Conservation (phyloP, 805 yeast species). For the Saturnispora kantuleensis region DNA sequence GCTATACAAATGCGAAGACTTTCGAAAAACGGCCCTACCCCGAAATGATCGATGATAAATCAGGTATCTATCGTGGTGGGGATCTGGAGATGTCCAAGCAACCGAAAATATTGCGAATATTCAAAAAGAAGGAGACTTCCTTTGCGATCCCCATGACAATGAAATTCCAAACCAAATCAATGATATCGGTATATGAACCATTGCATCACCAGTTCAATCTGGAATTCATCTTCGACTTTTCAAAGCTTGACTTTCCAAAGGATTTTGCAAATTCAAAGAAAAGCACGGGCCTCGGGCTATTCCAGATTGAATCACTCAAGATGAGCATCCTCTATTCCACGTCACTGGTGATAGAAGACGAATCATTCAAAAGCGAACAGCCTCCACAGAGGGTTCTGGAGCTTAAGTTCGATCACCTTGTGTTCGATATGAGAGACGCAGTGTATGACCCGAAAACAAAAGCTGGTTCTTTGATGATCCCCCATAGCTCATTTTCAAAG, state of each 20-base stretch:
- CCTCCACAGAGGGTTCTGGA: neutral
- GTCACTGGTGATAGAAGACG: neutral
- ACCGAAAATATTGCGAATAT: neutral
- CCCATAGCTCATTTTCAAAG: neutral
- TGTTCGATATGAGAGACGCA: neutral
- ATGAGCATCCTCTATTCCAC: neutral
- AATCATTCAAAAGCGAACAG: neutral
- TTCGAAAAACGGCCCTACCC: neutral
- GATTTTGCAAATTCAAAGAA: neutral
- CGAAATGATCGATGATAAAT: neutral
- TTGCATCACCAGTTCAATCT: neutral
- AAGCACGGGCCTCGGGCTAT: neutral
- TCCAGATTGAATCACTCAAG: neutral
- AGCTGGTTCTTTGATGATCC: neutral
- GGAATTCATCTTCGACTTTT: neutral
- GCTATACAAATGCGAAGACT: neutral
- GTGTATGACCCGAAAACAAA: neutral
- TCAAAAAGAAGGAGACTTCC: neutral
- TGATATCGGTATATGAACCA: slow-evolving; percentile 2
- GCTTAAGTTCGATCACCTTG: neutral
- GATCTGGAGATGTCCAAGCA: neutral
- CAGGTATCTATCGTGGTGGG: neutral
- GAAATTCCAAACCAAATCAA: neutral
- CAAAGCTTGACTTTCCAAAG: neutral
- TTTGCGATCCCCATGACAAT: neutral